Evolutionary conservation across 2,329 filamentous ascomycete genomes (phyloP).

Genomic region (Aspergillus phoenicis): DNA sequence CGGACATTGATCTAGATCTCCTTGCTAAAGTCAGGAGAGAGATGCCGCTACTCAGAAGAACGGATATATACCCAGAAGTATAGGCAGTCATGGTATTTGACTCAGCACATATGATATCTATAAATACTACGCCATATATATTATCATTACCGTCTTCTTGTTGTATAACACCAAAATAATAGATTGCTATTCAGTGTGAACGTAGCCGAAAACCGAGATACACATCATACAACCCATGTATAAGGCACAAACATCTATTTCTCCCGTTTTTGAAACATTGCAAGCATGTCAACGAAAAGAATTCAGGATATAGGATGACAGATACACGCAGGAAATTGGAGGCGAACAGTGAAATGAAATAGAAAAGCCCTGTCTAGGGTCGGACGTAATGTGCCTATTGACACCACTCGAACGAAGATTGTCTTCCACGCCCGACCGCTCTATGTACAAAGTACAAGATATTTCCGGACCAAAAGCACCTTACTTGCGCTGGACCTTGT

Average conservation of each 20-base stretch:
- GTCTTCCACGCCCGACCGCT: conserved; percentile 36
- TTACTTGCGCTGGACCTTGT: conserved; percentile 58
- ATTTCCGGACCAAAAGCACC: conserved; percentile 24
- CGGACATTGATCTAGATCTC: conserved; percentile 58
- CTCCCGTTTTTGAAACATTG: conserved; percentile 13
- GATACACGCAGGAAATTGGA: conserved; percentile 26
- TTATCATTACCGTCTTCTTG: neutral
- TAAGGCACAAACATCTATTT: conserved; percentile 12
- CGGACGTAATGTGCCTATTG: conserved; percentile 34
- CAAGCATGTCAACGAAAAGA: conserved; percentile 18
- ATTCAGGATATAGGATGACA: conserved; percentile 24
- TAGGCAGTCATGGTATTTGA: conserved; percentile 23
- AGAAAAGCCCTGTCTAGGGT: conserved; percentile 37
- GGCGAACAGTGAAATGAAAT: conserved; percentile 32
- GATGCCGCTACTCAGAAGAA: conserved; percentile 61
- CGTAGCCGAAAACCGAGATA: neutral
- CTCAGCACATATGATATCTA: neutral
- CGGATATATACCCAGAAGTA: conserved; percentile 52
- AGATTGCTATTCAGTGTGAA: neutral
- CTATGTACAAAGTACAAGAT: conserved; percentile 47
- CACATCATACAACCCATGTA: neutral
- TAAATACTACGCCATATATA: neutral
- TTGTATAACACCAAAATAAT: neutral
- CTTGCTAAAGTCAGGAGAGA: conserved; percentile 57
- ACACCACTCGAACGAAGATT: conserved; percentile 33